A percentile compares a stretch with the other conserved stretches of the same genome.
These are phyloP conservation scores for Aspergillus ochraceoroseus DNA, from an alignment of 2,329 filamentous ascomycete genomes.

Conservation along the genomic window DNA sequence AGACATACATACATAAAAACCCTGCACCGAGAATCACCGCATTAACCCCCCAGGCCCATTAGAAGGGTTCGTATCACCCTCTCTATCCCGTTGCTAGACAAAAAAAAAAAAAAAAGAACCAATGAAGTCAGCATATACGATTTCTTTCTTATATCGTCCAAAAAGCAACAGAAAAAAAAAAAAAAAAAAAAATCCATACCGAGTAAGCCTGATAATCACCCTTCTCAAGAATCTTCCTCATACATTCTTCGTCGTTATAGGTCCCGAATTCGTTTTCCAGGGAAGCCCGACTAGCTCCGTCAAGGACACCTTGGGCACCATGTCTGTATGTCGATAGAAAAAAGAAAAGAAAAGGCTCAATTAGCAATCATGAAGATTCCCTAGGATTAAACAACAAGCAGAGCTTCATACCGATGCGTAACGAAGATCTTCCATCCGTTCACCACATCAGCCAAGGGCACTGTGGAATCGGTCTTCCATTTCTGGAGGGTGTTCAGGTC, in stretches of 20 bases:
- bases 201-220: constrained; percentile 62
- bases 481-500: constrained; percentile 60
- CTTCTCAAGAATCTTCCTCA: constrained; percentile 73
- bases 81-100: constrained; percentile 29
- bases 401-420: constrained; percentile 68
- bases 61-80: constrained; percentile 29
- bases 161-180: constrained; percentile 10
- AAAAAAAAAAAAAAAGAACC: neutral
- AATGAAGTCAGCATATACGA: no score
- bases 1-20: neutral
- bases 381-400: no score
- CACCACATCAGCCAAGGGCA: constrained; percentile 79
- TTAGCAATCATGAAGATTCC: no score
- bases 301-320: constrained; percentile 73
- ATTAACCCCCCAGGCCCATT: constrained; percentile 19
- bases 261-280: constrained; percentile 88
- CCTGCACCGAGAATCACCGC: neutral
- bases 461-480: constrained; percentile 74
- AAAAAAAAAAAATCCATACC: constrained; percentile 40
- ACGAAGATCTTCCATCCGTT: constrained; percentile 84
- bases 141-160: constrained; percentile 31
- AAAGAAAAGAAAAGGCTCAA: no score
- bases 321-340: constrained; percentile 52
- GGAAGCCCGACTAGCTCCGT: constrained; percentile 66
- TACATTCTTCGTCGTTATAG: constrained; percentile 69